Evolutionary conservation across 2,329 filamentous ascomycete genomes (phyloP).

Genomic region (Fusarium floridanum): DNA sequence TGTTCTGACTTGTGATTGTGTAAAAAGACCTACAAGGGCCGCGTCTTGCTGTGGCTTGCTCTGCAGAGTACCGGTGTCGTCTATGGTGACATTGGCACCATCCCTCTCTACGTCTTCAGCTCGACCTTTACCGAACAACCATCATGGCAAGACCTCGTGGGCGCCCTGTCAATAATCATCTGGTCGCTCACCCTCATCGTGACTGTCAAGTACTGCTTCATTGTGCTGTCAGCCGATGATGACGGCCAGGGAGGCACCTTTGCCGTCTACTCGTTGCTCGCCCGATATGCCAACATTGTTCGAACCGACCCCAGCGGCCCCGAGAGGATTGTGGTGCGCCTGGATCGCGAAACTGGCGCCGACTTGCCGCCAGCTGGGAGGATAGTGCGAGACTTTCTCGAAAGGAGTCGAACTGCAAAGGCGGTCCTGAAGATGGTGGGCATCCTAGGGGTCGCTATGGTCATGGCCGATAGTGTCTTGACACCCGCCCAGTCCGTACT

Average conservation of each 20-base stretch:
- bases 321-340: conserved; percentile 65
- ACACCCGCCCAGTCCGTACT: conserved; percentile 79
- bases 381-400: conserved; percentile 67
- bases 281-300: conserved; percentile 70
- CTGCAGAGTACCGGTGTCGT: conserved; percentile 77
- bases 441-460: conserved; percentile 75
- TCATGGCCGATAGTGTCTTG: conserved; percentile 75
- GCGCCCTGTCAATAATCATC: conserved; percentile 75
- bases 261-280: conserved; percentile 73
- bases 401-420: conserved; percentile 66
- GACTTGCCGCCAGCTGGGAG: conserved; percentile 67
- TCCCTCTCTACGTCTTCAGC: conserved; percentile 78
- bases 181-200: conserved; percentile 79
- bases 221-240: conserved; percentile 76
- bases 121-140: conserved; percentile 73
- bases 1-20: conserved; percentile 16
- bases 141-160: conserved; percentile 69
- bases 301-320: conserved; percentile 66
- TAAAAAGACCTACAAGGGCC: conserved; percentile 45
- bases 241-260: conserved; percentile 80
- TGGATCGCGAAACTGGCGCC: conserved; percentile 69
- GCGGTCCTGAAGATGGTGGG: conserved; percentile 70
- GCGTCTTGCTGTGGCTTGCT: conserved; percentile 60
- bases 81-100: conserved; percentile 77
- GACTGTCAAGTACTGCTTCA: conserved; percentile 76